Evolutionary conservation across 2,329 filamentous ascomycete genomes (phyloP), one percentile per base, ranked within the genome.

Genomic region (Exophiala mesophila): DNA sequence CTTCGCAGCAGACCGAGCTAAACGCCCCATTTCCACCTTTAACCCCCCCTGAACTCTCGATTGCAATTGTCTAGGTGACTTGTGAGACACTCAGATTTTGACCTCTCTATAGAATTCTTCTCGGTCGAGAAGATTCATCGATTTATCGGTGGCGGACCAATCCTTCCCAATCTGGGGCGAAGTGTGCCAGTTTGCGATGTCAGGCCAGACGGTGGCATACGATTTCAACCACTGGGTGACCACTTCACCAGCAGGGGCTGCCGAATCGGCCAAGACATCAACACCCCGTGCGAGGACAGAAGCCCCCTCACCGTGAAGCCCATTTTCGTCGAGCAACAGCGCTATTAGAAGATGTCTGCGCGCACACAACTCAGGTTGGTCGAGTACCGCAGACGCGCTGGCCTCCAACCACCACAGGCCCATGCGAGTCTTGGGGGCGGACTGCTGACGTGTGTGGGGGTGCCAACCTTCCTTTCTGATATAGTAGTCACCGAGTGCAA

Each of bases 381-480:
- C 13, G 12, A 15, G 8, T 17, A 19, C 18, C 6, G 9, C 32
- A 18, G 15, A 17, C 17, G 46, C 46, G 31, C 46, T 47, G 18
- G 49, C 33, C 10, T 24, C 44, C 10, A 52, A 39, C 49, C 49
- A 52, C 23, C 43, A 40, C 7, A 50, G 31, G 20, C 49, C 47
- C 10, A 40, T 40, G 36, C 44, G 45, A 15, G 24, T 39, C 16
- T 39, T 41, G 9, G 39, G 36, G 12, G 37, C 30, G 19, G 26
- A 13, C 18, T 17, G 36, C 17, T 19, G 30, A n/a, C 13, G 28
- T 15, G 18, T 13, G 5, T 24, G 26, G n/a, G 41, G 36, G 17
- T 42, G 36, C 39, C 51, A 55, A n/a, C 48, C 50, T 9, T 52
- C 47, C 38, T 46, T 40, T 10, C 30, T 24, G n/a, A 53, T 36